phyloP scores from a whole-genome alignment of 768 basidiomycete species.

The Boletus pseudo-olivaceus region DNA sequence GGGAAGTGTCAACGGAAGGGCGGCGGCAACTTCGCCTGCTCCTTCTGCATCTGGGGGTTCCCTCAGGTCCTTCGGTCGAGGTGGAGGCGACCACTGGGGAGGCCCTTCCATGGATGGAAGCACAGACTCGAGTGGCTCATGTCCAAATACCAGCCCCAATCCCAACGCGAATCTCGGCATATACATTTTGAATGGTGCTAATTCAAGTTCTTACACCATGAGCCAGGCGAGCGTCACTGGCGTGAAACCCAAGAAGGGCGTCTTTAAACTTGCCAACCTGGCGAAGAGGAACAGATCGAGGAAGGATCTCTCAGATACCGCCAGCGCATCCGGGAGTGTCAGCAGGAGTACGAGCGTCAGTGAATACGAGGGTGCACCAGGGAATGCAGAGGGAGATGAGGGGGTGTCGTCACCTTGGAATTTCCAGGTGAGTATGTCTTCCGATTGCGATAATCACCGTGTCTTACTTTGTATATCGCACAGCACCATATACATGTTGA shows the following conservation, averaged over 20 bases:
- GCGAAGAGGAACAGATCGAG: conserved; percentile 32
- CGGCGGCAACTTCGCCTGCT: conserved; percentile 10
- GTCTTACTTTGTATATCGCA: conserved; percentile 1
- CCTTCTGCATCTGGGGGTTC: conserved; percentile 20
- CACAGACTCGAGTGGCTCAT: conserved; percentile 27
- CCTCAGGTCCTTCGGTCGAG: conserved; percentile 12
- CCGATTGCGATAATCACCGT: not conserved
- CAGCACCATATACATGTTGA: conserved; percentile 80
- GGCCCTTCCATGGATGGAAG: conserved; percentile 22
- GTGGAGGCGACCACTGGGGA: conserved; percentile 6
- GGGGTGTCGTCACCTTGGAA: conserved; percentile 71
- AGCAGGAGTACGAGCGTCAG: conserved; percentile 11
- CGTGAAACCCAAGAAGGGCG: conserved; percentile 26
- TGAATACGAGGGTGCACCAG: conserved; percentile 6
- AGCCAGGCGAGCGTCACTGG: not conserved
- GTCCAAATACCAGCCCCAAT: conserved; percentile 2
- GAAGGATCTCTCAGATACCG: conserved; percentile 26
- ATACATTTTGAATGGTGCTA: conserved; percentile 18
- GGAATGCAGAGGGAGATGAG: conserved; percentile 43
- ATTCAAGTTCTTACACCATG: conserved; percentile 13
- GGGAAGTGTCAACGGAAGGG: conserved; percentile 2
- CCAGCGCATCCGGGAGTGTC: conserved; percentile 12
- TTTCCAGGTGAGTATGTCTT: conserved; percentile 50
- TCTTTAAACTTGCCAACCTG: conserved; percentile 37
- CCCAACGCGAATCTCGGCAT: not conserved